Evolutionary conservation across 805 yeast species (phyloP), one percentile per base, ranked within the genome.

Genomic region (Yarrowia sp.): DNA sequence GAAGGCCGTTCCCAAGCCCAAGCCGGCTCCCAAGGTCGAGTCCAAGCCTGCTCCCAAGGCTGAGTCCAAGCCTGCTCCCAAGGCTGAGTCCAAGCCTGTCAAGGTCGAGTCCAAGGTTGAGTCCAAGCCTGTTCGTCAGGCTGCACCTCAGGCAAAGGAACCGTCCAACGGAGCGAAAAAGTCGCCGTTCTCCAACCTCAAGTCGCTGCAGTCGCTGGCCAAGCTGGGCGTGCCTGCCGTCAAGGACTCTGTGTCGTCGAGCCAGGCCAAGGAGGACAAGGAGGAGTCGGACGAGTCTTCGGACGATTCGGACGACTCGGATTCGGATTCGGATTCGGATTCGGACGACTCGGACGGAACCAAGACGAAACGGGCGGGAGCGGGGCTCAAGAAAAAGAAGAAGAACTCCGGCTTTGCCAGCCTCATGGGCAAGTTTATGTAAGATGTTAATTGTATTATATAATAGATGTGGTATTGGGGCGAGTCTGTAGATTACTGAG

Each of bases 401-500:
- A 35, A 35, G 32, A 51, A 51, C 58, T 35, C 16, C 10, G 58
- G 58, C 1, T 51, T 51, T 25, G 58, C 58, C 24, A 35, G 42
- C 10, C 42, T 51, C 24, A 51, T 51, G 58, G 25, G n/a, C 42
- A 51, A 35, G 58, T 51, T 51, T 51, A 24, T 51, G 58, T 51
- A 51, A 31, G 38, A 46, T 9, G 33, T 31, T 14, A 31, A 47
- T 47, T n/a, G 55, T 47, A 51, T 51, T 51, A 44, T 44, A n/a
- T n/a, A n/a, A n/a, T n/a, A n/a, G n/a, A n/a, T n/a, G n/a, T n/a
- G n/a, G n/a, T 22, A 25, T 44, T 25, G 27, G 27, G 19, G 13
- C 10, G 14, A 24, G 18, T 27, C 29, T 4, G 29, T 5, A 3
- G 29, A n/a, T 27, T 9, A 25, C 6, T 27, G 29, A 27, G 6